phyloP scores from a whole-genome alignment of 2,329 filamentous ascomycete genomes.

The Amesomyces nigricolor region DNA sequence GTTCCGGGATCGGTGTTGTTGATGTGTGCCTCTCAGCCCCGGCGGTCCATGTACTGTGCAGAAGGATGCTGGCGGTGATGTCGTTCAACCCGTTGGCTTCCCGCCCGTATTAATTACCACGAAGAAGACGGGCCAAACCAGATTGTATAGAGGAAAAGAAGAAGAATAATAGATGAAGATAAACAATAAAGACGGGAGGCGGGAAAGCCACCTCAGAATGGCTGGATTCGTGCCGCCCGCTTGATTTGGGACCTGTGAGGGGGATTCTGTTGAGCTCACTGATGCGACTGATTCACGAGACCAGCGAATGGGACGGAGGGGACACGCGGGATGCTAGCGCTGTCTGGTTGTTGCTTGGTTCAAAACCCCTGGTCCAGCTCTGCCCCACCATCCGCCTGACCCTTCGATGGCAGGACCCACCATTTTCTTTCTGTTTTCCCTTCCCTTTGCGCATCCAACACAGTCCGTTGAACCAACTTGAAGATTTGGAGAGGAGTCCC shows the following conservation, averaged over 20 bases:
- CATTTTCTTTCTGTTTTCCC: neutral
- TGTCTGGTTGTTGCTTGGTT: neutral
- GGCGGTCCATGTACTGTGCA: neutral
- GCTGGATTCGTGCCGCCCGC: neutral
- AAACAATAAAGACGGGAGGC: neutral
- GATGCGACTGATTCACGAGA: conserved; percentile 2
- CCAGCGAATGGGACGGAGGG: conserved; percentile 5
- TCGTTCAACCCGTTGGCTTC: too few relatives aligned
- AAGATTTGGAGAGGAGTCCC: too few relatives aligned
- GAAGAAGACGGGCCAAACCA: neutral
- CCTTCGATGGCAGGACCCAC: neutral
- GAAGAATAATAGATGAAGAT: neutral
- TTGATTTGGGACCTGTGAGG: neutral
- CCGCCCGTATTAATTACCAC: too few relatives aligned
- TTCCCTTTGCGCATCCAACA: too few relatives aligned
- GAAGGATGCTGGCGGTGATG: too few relatives aligned
- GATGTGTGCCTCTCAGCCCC: conserved; percentile 1
- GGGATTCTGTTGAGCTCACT: conserved; percentile 3
- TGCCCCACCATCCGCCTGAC: conserved; percentile 3
- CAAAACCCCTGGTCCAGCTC: neutral
- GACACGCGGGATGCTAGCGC: conserved; percentile 8
- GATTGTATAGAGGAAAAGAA: neutral
- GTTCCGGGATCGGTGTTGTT: conserved; percentile 9
- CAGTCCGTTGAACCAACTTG: too few relatives aligned
- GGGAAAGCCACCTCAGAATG: neutral